Evolutionary conservation across 2,329 filamentous ascomycete species (phyloP), one percentile per base, ranked within the genome.

Genomic region (Akanthomyces muscarius): DNA sequence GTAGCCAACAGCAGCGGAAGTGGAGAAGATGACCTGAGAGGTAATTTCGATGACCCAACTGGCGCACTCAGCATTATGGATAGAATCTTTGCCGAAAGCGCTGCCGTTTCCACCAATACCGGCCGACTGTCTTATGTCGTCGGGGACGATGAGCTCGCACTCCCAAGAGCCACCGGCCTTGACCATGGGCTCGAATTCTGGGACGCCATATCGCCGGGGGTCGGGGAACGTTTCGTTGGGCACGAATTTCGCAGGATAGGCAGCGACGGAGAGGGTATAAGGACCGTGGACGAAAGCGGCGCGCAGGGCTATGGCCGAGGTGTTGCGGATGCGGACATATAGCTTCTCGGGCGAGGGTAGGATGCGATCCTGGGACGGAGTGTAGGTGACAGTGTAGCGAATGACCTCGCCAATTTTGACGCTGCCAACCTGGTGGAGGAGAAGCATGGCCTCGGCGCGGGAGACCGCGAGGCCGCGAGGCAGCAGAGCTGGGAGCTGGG

Each of bases 241-340:
- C 70, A 93, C 84, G 78, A 95, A 98, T 53, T 83, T 86, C 18
- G 90, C 83, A 0, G 94, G 92, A 70, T 96, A 96, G 28, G 92
- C 90, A 58, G 93, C 88, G 55, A 93, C 89, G 70, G 92, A 92
- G 44, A 98, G 83, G 0, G 89, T 96, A 73, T 99, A 99, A 1
- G 95, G 95, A 0, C 95, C 95, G 77, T 97, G 95, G 61, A 99
- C 89, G 74, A 97, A 99, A 63, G 95, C 95, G 61, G 95, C 95
- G 71, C 95, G 91, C 45, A 98, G 81, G 18, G 95, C 91, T 67
- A 97, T 91, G 63, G 91, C 89, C 45, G 90, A 95, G 11, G 91
- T 93, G 76, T 99, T 99, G 74, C 91, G 94, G 74, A 99, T 88
- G 69, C 91, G 92, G 52, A 99, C 85, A 76, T 91, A 86, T 44